These are phyloP conservation scores for Echium plantagineum DNA, from an alignment of 257 asterid species.

Conservation along the genomic window DNA sequence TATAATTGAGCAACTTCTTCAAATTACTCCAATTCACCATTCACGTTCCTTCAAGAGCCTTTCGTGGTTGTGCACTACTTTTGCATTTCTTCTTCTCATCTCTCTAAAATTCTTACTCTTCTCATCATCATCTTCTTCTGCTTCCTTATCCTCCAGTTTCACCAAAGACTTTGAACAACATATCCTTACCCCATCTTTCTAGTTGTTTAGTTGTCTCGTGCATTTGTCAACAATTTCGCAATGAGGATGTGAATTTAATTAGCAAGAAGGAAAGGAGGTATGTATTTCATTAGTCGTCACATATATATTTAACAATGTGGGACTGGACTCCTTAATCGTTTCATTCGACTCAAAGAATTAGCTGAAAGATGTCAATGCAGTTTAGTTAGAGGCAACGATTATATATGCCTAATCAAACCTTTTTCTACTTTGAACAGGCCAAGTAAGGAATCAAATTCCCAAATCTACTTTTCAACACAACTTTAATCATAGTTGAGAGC, in stretches of 20 bases:
- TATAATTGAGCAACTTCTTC: not conserved
- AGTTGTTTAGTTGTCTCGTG: too few species aligned
- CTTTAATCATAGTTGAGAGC: slow-evolving; percentile 17
- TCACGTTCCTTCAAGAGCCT: slow-evolving; percentile 23
- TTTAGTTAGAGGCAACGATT: not conserved
- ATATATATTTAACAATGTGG: too few species aligned
- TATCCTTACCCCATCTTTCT: too few species aligned
- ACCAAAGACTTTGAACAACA: too few species aligned
- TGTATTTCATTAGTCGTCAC: too few species aligned
- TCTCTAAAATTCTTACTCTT: slow-evolving; percentile 10
- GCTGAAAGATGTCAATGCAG: not conserved
- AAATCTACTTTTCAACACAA: slow-evolving; percentile 19
- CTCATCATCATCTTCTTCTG: slow-evolving; percentile 1
- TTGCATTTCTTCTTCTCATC: slow-evolving; percentile 23
- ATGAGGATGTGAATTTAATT: too few species aligned
- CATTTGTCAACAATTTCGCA: too few species aligned
- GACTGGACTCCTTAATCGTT: too few species aligned
- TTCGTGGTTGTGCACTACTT: slow-evolving; percentile 20
- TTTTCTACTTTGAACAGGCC: slow-evolving; percentile 18
- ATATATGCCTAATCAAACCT: not conserved
- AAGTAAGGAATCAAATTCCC: not conserved
- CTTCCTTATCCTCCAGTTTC: not conserved
- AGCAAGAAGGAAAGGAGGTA: too few species aligned
- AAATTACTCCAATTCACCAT: slow-evolving; percentile 6
- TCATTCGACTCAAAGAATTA: not conserved